Evolutionary conservation across 768 basidiomycete genomes (phyloP), one percentile per base, ranked within the genome.

Genomic region (Serendipita sp.): DNA sequence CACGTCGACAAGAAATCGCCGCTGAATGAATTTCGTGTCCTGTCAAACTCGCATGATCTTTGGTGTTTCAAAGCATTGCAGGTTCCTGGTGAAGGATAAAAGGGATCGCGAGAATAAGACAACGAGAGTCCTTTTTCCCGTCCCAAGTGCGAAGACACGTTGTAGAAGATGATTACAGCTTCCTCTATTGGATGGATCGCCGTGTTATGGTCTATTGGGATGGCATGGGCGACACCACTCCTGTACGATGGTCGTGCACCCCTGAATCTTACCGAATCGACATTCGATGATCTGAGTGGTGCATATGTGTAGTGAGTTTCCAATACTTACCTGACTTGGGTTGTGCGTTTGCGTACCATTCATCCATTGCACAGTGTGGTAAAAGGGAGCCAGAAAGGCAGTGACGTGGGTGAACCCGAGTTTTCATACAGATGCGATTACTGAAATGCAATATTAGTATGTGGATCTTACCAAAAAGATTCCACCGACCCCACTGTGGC

Each of bases 171-270:
- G 40, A 40, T 40, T 40, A 40, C 40, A 13, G 40, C 13, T 40
- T 40, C 40, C 5, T 40, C 40, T 40, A 40, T 40, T 5, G 40
- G 40, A 13, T 40, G 5, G 40, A 13, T 40, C 5, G 40, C 13
- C 40, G 40, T 40, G 48, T 18, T n/a, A n/a, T 50, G 18, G 48
- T n/a, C n/a, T 6, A 50, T n/a, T 50, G 40, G 40, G 40, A 40
- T 40, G 40, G 40, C 40, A 40, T 40, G 40, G 40, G 40, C 75
- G 1, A 73, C 70, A 0, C 70, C 73, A 4, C 40, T 81, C 40
- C 71, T 84, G 16, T 83, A 76, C 68, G 81, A 83, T 67, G 81
- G 84, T 2, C 79, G 82, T 6, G 79, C 79, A 3, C 77, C 78
- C 0, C 75, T 75, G 62, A 75, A 74, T 46, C 74, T 80, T 64